Evolutionary conservation across 2,329 filamentous ascomycete species (phyloP), one percentile per base, ranked within the genome.

Genomic region (Tothia fuscella): DNA sequence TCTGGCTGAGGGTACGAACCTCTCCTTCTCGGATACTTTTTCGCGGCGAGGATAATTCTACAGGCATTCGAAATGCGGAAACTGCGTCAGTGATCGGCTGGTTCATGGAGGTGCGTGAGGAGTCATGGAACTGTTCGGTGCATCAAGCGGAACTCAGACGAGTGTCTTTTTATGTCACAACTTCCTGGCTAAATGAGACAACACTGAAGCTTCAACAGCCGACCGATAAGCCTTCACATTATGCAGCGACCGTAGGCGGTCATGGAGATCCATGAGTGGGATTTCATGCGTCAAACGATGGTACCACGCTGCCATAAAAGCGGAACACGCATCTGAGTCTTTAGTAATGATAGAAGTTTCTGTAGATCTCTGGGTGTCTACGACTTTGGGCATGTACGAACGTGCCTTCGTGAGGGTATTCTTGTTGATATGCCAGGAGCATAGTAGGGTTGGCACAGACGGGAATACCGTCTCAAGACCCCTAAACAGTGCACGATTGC

Each of bases 51-150:
- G 43, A 47, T 47, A 42, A 34, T 47, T 47, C 38, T 16, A 33
- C 36, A 47, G 38, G 45, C 38, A 47, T 46, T 46, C 31, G 43
- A 47, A 47, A 47, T 47, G 45, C 43, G 38, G 45, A 47, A 42
- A 40, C 43, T 33, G 45, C 43, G 45, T 47, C 26, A 46, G 39
- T 47, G 35, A 47, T 47, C 34, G 38, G 45, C 43, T 30, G 33
- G 37, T 45, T 47, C 22, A 45, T 45, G 28, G 43, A 47, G 38
- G n/a, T n/a, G n/a, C n/a, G n/a, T n/a, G n/a, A n/a, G n/a, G 45
- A 30, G 45, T 42, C 38, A 30, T 44, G 36, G 38, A 45, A 21
- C 42, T 47, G 31, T 20, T 25, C 38, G 37, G 45, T 47, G 30
- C 43, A 31, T 47, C 26, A 19, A 47, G 42, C 37, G 30, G 42